Evolutionary conservation across 768 basidiomycete genomes (phyloP), one percentile per base, ranked within the genome.

Genomic region (Pisolithus sp.): DNA sequence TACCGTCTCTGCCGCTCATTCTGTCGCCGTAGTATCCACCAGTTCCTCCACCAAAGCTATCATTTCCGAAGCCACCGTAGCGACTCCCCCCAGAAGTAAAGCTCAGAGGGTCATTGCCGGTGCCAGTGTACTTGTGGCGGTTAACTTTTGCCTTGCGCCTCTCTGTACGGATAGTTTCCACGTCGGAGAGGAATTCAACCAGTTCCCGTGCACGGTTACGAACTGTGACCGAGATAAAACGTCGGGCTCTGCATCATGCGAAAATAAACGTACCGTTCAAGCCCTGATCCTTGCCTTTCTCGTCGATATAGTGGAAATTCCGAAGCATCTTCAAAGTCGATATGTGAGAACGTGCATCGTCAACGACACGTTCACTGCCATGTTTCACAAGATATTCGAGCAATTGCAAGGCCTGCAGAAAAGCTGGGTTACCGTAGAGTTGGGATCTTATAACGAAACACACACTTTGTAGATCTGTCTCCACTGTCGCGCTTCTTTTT

Each of bases 401-500:
- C 6, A 97, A 78, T 72, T 95, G 92, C 15, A 96, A 74, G 21
- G 94, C 87, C 91, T 94, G 59, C 8, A 30, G 15, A 2, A 37
- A 51, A 8, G 18, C 26, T 57, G 39, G 55, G 46, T 34, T 21
- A 49, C 23, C 5, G 15, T 20, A 24, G 43, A 55, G 38, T n/a
- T 5, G 4, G 17, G 8, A 13, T 31, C 41, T 13, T 54, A 21
- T 44, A 42, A 24, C n/a, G 12, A 12, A 48, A 41, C 73, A 18
- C 73, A 18, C 38, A 83, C 92, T 78, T 99, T 99, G 80, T 99
- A 99, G 52, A 99, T 98, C 68, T 99, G 93, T 34, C 96, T 78
- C 96, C 96, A 99, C 65, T 99, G 91, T 20, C 88, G 76, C 0
- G 96, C 96, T 70, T 99, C 96, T 71, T 98, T 98, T 69, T 98